A percentile compares a stretch with the other conserved stretches of the same genome.
These are phyloP conservation scores for Trichosporon sp. DNA, from an alignment of 1,284 basidiomycete genomes.

Conservation along the genomic window DNA sequence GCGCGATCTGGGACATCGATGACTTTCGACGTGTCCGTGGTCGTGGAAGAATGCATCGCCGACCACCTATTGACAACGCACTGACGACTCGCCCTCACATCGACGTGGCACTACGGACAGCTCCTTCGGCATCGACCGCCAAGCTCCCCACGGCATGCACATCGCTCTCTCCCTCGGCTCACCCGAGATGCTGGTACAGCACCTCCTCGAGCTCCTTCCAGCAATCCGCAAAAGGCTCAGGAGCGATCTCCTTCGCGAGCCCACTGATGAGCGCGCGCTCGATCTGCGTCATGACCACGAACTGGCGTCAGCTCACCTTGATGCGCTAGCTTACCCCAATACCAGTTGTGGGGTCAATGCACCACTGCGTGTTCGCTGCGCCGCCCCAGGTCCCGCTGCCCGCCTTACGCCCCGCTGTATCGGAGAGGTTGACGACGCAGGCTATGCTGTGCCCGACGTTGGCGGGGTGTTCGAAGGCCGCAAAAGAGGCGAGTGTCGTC, in stretches of 20 bases:
- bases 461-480: not conserved
- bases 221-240: not conserved
- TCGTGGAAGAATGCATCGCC: no score
- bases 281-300: not conserved
- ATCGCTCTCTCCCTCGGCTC: not conserved
- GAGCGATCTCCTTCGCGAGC: not conserved
- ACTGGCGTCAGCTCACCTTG: not conserved
- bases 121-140: no score
- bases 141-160: no score
- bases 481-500: not conserved
- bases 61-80: no score
- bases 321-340: constrained; percentile 33
- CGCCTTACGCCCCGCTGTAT: constrained; percentile 31
- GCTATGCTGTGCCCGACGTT: constrained; percentile 23
- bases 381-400: constrained; percentile 41
- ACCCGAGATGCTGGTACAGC: not conserved
- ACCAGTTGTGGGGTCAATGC: constrained; percentile 41
- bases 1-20: no score
- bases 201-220: not conserved
- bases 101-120: no score
- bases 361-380: constrained; percentile 40
- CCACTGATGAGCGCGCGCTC: not conserved
- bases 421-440: constrained; percentile 26
- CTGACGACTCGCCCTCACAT: no score
- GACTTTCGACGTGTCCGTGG: no score